A percentile compares a stretch with the other conserved stretches of the same genome.
phyloP scores from a whole-genome alignment of 1,284 basidiomycete genomes.

The Cutaneotrichosporon cutaneum region DNA sequence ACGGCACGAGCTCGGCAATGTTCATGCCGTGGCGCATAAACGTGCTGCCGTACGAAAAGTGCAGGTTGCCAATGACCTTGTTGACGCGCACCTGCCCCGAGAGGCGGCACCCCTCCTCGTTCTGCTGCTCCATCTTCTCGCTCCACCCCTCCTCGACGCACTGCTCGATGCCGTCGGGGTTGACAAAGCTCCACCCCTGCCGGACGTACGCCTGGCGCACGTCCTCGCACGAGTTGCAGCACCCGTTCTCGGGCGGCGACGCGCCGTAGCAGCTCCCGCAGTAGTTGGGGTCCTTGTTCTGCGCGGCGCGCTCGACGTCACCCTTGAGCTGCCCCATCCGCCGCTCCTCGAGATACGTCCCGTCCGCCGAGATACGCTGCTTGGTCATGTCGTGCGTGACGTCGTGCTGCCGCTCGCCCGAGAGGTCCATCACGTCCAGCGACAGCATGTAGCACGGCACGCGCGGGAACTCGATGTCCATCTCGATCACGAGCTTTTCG shows the following conservation, averaged over 20 bases:
- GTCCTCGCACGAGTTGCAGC: slow-evolving; percentile 96
- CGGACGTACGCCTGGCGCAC: slow-evolving; percentile 87
- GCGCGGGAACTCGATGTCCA: slow-evolving; percentile 93
- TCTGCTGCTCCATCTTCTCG: slow-evolving; percentile 87
- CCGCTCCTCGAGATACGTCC: slow-evolving; percentile 60
- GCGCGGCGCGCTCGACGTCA: slow-evolving; percentile 77
- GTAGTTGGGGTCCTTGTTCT: slow-evolving; percentile 63
- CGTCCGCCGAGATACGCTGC: slow-evolving; percentile 67
- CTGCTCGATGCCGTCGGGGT: slow-evolving; percentile 88
- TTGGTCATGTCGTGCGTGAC: slow-evolving; percentile 86
- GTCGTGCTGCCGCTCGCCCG: slow-evolving; percentile 89
- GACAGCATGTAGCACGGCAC: slow-evolving; percentile 97
- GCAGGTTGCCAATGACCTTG: slow-evolving; percentile 84
- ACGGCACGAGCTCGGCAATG: slow-evolving; percentile 88
- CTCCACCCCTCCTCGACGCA: slow-evolving; percentile 94
- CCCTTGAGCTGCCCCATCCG: slow-evolving; percentile 63
- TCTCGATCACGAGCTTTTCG: slow-evolving; percentile 84
- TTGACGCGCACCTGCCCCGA: slow-evolving; percentile 89
- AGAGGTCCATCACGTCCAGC: slow-evolving; percentile 97
- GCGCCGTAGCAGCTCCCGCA: slow-evolving; percentile 99
- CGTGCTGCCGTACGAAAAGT: slow-evolving; percentile 78
- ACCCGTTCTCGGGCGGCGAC: slow-evolving; percentile 71
- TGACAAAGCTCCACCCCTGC: slow-evolving; percentile 90
- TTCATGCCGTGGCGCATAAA: slow-evolving; percentile 84
- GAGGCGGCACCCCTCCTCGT: slow-evolving; percentile 91